A percentile compares a stretch with the other conserved stretches of the same genome.
Conservation (phyloP, 495 filamentous ascomycete genomes). For the Penicillium turbatum region DNA sequence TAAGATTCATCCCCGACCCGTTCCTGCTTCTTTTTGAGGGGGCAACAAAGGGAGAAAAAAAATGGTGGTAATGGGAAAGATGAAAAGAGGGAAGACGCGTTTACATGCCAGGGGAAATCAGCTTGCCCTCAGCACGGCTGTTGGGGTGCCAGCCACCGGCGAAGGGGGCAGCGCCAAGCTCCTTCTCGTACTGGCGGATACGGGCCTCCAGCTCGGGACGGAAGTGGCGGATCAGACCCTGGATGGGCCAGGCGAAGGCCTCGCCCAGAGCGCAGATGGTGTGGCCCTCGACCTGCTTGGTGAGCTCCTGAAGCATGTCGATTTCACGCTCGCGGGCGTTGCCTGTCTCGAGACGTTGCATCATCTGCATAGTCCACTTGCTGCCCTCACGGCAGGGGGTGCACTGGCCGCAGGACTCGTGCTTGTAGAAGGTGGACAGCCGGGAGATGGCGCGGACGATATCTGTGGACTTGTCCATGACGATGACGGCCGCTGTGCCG, state of each 20-base stretch:
- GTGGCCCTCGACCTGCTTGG: slow-evolving; percentile 98
- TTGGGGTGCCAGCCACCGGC: slow-evolving; percentile 87
- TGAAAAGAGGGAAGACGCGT: slow-evolving; percentile 11
- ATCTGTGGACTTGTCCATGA: slow-evolving; percentile 97
- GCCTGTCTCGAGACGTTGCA: slow-evolving; percentile 90
- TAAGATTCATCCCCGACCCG: slow-evolving; percentile 12
- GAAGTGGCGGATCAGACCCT: slow-evolving; percentile 97
- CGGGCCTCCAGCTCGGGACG: slow-evolving; percentile 88
- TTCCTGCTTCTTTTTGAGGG: slow-evolving; percentile 25
- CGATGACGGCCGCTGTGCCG: slow-evolving; percentile 96
- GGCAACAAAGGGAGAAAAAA: slow-evolving; percentile 14
- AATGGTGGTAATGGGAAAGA: slow-evolving; percentile 4
- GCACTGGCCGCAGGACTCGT: slow-evolving; percentile 97
- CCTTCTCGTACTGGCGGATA: slow-evolving; percentile 66
- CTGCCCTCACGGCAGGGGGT: slow-evolving; percentile 95
- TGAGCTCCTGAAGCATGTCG: slow-evolving; percentile 98
- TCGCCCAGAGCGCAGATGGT: slow-evolving; percentile 97
- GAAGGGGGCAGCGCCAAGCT: slow-evolving; percentile 61
- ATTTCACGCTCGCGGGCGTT: slow-evolving; percentile 86
- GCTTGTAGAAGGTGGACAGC: slow-evolving; percentile 93
- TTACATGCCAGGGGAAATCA: slow-evolving; percentile 77
- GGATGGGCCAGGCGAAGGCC: slow-evolving; percentile 97
- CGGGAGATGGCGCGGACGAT: slow-evolving; percentile 90
- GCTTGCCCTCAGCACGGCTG: slow-evolving; percentile 67
- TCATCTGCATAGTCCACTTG: slow-evolving; percentile 98